phyloP scores from a whole-genome alignment of 441 rosid genomes.

The Pelargonium australe region DNA sequence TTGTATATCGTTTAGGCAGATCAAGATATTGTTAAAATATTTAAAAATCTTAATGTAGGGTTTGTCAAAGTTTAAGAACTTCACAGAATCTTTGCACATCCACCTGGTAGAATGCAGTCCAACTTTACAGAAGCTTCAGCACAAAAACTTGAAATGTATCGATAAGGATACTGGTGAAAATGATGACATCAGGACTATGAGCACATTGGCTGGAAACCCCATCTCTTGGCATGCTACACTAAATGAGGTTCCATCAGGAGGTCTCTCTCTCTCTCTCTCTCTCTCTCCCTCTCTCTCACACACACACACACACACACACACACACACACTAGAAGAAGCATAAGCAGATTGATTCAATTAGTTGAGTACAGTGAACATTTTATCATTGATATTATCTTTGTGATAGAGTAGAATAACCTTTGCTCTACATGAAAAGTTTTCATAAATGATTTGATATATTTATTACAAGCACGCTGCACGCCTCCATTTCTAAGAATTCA shows the following conservation, averaged over 20 bases:
- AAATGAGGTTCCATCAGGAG: slow-evolving; percentile 79
- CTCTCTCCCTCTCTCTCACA: slow-evolving; percentile 10
- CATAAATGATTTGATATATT: neutral
- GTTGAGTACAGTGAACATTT: neutral
- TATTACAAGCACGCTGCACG: neutral
- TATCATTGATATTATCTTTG: neutral
- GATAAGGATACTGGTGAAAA: slow-evolving; percentile 33
- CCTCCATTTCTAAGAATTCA: neutral
- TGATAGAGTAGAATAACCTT: neutral
- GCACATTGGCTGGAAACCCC: slow-evolving; percentile 52
- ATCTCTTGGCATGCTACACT: slow-evolving; percentile 70
- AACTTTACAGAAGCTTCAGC: slow-evolving; percentile 62
- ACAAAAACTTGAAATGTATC: slow-evolving; percentile 50
- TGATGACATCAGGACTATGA: slow-evolving; percentile 37
- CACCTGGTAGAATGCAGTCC: slow-evolving; percentile 95
- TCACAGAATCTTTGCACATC: slow-evolving; percentile 68
- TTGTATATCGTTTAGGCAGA: neutral
- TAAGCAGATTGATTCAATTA: neutral
- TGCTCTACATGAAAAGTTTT: neutral
- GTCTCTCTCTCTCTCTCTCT: slow-evolving; percentile 38
- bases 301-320: neutral
- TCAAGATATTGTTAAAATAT: neutral
- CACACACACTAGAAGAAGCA: slow-evolving; percentile 1
- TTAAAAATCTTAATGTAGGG: slow-evolving; percentile 45
- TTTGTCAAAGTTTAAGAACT: slow-evolving; percentile 57